phyloP scores from a whole-genome alignment of 495 filamentous ascomycete genomes.

The Aspergillus hancockii region DNA sequence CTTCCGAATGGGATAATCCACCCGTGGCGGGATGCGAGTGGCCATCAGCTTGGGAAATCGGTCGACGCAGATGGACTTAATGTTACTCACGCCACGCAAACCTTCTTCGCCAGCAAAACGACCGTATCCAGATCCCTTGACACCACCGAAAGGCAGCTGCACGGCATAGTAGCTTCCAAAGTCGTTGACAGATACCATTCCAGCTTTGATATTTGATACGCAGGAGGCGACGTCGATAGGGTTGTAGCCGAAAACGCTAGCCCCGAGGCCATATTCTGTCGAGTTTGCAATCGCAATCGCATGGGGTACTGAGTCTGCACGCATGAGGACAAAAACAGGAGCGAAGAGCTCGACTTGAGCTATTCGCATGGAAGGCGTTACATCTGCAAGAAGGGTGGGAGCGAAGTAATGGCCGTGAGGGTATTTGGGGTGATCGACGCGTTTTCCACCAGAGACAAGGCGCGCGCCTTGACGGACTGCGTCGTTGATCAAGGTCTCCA shows the following conservation, averaged over 20 bases:
- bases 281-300: slow-evolving; percentile 75
- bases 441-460: slow-evolving; percentile 79
- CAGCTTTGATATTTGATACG: slow-evolving; percentile 68
- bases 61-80: slow-evolving; percentile 84
- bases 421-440: slow-evolving; percentile 66
- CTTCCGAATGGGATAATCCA: slow-evolving; percentile 76
- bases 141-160: slow-evolving; percentile 89
- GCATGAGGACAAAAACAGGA: slow-evolving; percentile 83
- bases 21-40: slow-evolving; percentile 74
- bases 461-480: slow-evolving; percentile 77
- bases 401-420: slow-evolving; percentile 85
- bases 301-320: slow-evolving; percentile 57
- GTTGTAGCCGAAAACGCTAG: slow-evolving; percentile 74
- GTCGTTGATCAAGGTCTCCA: slow-evolving; percentile 72
- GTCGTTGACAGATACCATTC: slow-evolving; percentile 94
- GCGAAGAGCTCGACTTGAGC: slow-evolving; percentile 91
- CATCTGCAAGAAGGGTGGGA: slow-evolving; percentile 86
- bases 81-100: slow-evolving; percentile 77
- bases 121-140: slow-evolving; percentile 85
- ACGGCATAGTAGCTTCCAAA: slow-evolving; percentile 91
- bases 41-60: slow-evolving; percentile 54
- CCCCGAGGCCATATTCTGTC: slow-evolving; percentile 74
- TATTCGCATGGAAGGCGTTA: slow-evolving; percentile 75
- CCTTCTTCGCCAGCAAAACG: slow-evolving; percentile 92
- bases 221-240: slow-evolving; percentile 52